Percentiles rank a stretch among this genome's conserved stretches.
Evolutionary conservation across 805 yeast species (phyloP).

Genomic region (Ogataea methanolica): DNA sequence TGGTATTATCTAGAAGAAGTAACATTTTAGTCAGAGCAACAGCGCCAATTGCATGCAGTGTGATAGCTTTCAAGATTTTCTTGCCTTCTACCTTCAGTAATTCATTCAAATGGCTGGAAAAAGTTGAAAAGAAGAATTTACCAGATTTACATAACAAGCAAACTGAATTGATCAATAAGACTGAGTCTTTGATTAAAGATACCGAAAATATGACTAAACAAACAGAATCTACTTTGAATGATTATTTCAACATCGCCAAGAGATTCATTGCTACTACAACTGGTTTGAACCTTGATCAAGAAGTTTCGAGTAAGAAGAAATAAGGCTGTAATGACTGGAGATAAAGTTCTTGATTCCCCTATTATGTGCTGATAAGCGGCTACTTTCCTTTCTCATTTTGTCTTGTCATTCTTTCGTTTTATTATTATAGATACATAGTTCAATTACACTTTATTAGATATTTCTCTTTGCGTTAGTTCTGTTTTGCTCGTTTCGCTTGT

Average conservation of each 20-base stretch:
- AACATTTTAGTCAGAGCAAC: slow-evolving; percentile 48
- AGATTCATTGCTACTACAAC: slow-evolving; percentile 48
- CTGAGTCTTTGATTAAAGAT: slow-evolving; percentile 39
- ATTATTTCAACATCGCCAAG: slow-evolving; percentile 31
- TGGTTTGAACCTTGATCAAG: slow-evolving; percentile 66
- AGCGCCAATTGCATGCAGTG: slow-evolving; percentile 58
- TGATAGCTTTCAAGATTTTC: slow-evolving; percentile 60
- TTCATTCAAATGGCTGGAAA: slow-evolving; percentile 53
- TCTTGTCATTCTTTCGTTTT: too few relatives aligned
- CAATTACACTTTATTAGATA: too few relatives aligned
- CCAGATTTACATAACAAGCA: slow-evolving; percentile 68
- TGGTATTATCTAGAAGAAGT: slow-evolving; percentile 66
- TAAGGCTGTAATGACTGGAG: slow-evolving; percentile 3
- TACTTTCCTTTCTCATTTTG: too few relatives aligned
- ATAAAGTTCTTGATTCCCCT: too few relatives aligned
- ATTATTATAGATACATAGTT: too few relatives aligned
- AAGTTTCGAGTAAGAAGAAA: slow-evolving; percentile 46
- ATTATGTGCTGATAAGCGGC: too few relatives aligned
- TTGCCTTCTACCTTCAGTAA: slow-evolving; percentile 70
- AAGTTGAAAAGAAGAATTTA: slow-evolving; percentile 51
- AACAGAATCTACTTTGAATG: slow-evolving; percentile 34
- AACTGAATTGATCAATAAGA: slow-evolving; percentile 39
- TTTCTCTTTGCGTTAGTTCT: too few relatives aligned
- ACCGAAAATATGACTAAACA: slow-evolving; percentile 39
- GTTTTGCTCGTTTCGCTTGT: too few relatives aligned